Conservation (phyloP, 371 early-diverging fungal genomes). For the Mitosporidium daphniae region DNA sequence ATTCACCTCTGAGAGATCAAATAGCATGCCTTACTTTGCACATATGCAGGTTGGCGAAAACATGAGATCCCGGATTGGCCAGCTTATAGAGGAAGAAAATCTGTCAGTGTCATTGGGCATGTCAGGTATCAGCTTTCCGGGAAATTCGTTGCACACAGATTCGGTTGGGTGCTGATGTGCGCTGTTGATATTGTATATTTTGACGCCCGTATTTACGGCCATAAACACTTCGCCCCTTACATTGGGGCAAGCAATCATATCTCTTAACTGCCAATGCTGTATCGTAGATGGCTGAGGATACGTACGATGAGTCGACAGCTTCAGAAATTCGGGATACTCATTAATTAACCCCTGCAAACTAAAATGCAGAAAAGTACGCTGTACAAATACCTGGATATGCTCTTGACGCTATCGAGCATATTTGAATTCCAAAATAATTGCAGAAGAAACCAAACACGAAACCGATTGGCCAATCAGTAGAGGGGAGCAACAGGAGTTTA, state of each 20-base stretch:
- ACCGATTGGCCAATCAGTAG: too few relatives aligned
- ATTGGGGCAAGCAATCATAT: conserved; percentile 29
- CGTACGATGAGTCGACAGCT: too few relatives aligned
- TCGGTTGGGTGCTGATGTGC: conserved; percentile 5
- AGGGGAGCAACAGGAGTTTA: too few relatives aligned
- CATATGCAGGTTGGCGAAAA: conserved; percentile 45
- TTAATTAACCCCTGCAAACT: too few relatives aligned
- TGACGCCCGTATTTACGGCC: conserved; percentile 17
- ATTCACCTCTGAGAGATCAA: conserved; percentile 10
- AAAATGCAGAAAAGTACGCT: too few relatives aligned
- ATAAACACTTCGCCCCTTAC: conserved; percentile 14
- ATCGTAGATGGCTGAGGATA: too few relatives aligned
- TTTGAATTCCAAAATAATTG: too few relatives aligned
- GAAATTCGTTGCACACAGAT: conserved; percentile 2
- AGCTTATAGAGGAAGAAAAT: conserved; percentile 1
- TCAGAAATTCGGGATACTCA: too few relatives aligned
- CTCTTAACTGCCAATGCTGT: conserved; percentile 43
- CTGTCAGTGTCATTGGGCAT: conserved; percentile 1
- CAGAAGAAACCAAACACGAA: too few relatives aligned
- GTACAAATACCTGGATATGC: too few relatives aligned
- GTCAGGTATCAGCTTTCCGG: not conserved
- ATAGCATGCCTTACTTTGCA: conserved; percentile 10
- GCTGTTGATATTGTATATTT: conserved; percentile 17
- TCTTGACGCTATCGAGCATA: too few relatives aligned
- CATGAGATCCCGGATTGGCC: conserved; percentile 14